Base-by-base conservation (phyloP, 2,329 filamentous ascomycete genomes). In the Colletotrichum gloeosporioides region DNA sequence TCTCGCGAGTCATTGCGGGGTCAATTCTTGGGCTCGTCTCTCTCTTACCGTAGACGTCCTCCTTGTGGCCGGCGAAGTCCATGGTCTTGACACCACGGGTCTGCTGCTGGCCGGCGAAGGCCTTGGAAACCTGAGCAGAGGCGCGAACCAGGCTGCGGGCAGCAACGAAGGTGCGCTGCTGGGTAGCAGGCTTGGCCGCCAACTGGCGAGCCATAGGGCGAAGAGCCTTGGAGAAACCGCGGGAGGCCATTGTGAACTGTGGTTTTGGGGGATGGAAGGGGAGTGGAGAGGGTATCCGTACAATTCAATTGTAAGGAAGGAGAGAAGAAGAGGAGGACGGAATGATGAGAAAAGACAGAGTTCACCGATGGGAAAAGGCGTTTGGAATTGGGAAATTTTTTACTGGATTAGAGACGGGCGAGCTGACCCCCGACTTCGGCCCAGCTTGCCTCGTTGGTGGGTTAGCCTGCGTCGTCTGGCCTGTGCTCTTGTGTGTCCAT, bases 81-180 rank as follows among this genome's bases (percentile, higher is more conserved):
- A 99, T 96, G 82, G 96, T 98, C 95, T 99, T 99, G 85, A 98
- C 89, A 87, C 97, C 97, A 85, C 97, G 94, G 80, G 91, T 89
- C 90, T 95, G 94, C 86, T 92, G 90, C 86, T 92, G 90, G 78
- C 85, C 88, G 81, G 87, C 85, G 65, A 88, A 86, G 78, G 88
- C 77, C 72, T 77, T 77, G 69, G 63, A 71, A 32, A 77, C 77
- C 76, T 77, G 88, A 79, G 90, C 89, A 80, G 89, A 87, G 78
- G 88, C 88, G 79, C 90, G 86, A 78, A 89, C 88, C 78, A 89
- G 86, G 83, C 87, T 89, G 82, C 91, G 86, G 80, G 91, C 91
- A 83, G 90, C 89, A 79, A 92, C 87, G 82, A 93, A 92, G 78
- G 91, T 90, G 84, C 92, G 91, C 85, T 90, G 90, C 88, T 92